Conservation (phyloP, 2,329 filamentous ascomycete species). For the Pestalotiopsis fici region DNA sequence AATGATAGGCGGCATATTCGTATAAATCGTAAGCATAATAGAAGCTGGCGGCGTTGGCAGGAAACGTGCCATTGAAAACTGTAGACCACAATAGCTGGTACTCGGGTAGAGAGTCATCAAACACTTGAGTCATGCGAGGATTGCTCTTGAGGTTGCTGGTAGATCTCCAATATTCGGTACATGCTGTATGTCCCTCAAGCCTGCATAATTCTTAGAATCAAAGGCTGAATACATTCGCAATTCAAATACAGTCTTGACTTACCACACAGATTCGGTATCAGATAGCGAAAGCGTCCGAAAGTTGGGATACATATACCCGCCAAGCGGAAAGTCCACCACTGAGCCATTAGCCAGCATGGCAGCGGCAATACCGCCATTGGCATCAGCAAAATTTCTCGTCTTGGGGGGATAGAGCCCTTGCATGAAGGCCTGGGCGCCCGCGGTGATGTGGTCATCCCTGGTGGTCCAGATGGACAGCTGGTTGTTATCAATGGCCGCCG, state of each 20-base stretch:
- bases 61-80: constrained; percentile 39
- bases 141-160: constrained; percentile 11
- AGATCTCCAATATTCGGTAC: constrained; percentile 17
- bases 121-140: constrained; percentile 5
- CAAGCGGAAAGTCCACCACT: constrained; percentile 63
- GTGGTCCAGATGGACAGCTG: constrained; percentile 45
- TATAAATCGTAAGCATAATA: constrained; percentile 55
- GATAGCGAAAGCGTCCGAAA: constrained; percentile 53
- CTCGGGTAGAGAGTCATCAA: constrained; percentile 30
- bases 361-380: constrained; percentile 35
- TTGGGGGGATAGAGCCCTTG: constrained; percentile 83
- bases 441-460: constrained; percentile 53
- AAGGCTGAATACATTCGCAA: neutral
- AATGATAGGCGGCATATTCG: constrained; percentile 56
- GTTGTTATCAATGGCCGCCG: constrained; percentile 47
- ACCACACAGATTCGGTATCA: constrained; percentile 49
- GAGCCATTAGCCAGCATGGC: constrained; percentile 62
- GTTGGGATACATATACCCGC: constrained; percentile 80
- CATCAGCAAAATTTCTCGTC: constrained; percentile 35
- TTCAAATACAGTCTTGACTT: constrained; percentile 18
- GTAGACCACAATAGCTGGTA: constrained; percentile 43
- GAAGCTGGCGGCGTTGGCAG: constrained; percentile 37
- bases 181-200: constrained; percentile 18
- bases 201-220: constrained; percentile 4
- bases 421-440: constrained; percentile 74